Base-by-base conservation (phyloP, 495 filamentous ascomycete genomes). In the Ramalina peruviana region DNA sequence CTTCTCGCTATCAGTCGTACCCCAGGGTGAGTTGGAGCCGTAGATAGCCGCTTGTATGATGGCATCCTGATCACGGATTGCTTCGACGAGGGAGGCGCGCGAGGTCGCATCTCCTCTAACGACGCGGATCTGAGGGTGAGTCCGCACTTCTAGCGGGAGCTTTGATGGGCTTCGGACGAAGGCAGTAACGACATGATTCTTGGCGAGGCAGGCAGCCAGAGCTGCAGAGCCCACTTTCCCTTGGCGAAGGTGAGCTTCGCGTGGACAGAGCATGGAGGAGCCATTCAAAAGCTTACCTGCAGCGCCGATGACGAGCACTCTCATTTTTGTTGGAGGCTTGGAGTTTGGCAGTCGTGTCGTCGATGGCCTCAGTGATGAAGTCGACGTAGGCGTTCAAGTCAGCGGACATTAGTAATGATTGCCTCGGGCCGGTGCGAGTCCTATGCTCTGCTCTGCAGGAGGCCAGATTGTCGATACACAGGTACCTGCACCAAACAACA, bases 151-250 rank as follows among this genome's bases (percentile, higher is more conserved):
- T 5, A 50, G 49, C n/a, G 44, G 40, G 0, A 56, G 44, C 13
- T 52, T 52, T 26, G 43, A 17, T 20, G 49, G 54, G 49, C 43
- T 52, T 12, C 54, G 54, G 27, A 56, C 49, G 40, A 56, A 56
- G 36, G 49, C 54, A 6, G 54, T 56, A 40, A 56, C 54, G 49
- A 37, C 41, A 27, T 56, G 49, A 20, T 52, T 37, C 16, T 56
- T 51, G 21, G 13, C 26, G n/a, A 56, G 54, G 36, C 54, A 56
- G 26, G 54, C 54, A 3, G 49, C 49, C 12, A 56, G 49, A 20
- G 49, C 54, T 23, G 54, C 54, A 12, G 54, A 56, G 27, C 54
- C 54, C 5, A 56, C 54, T 13, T 39, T 51, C 17, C 54, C 54
- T 56, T 21, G 5, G 23, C 1, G 40, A n/a, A 23, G 38, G 23